Conservation (phyloP, 2,329 filamentous ascomycete genomes). For the Colletotrichum eleusines region DNA sequence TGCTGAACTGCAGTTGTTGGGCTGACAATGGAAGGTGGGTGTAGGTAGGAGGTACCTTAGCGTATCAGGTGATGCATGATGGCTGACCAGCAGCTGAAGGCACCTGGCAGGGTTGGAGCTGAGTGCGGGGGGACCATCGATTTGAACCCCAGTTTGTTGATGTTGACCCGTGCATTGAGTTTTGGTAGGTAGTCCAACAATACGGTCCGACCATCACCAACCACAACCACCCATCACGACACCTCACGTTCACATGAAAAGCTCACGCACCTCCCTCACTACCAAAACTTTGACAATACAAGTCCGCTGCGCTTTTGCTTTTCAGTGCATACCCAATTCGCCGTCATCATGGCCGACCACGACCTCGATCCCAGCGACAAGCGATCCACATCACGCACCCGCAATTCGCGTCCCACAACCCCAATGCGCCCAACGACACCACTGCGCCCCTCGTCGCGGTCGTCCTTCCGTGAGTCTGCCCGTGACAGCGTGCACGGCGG, state of each 20-base stretch:
- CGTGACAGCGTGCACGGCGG: slow-evolving; percentile 64
- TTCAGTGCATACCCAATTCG: not conserved
- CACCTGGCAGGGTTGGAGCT: not conserved
- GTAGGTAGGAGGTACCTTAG: too few species aligned
- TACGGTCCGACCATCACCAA: not conserved
- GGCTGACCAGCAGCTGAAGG: not conserved
- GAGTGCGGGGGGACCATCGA: not conserved
- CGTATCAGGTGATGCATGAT: not conserved
- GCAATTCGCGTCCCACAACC: slow-evolving; percentile 85
- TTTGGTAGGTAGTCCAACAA: not conserved
- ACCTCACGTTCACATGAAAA: not conserved
- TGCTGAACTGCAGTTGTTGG: slow-evolving; percentile 30
- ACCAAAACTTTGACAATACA: not conserved
- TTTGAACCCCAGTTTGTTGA: slow-evolving; percentile 17
- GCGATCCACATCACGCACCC: slow-evolving; percentile 71
- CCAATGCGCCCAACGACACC: slow-evolving; percentile 93
- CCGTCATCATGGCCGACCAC: slow-evolving; percentile 42
- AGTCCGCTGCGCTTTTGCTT: not conserved
- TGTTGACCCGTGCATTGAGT: not conserved
- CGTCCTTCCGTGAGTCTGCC: slow-evolving; percentile 84
- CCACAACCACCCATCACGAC: not conserved
- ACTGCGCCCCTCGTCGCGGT: slow-evolving; percentile 88
- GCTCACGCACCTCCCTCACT: not conserved
- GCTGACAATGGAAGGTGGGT: not conserved
- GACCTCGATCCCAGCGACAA: slow-evolving; percentile 47